These are phyloP conservation scores for Beauveria varroae DNA, from an alignment of 2,329 filamentous ascomycete genomes.

Conservation along the genomic window DNA sequence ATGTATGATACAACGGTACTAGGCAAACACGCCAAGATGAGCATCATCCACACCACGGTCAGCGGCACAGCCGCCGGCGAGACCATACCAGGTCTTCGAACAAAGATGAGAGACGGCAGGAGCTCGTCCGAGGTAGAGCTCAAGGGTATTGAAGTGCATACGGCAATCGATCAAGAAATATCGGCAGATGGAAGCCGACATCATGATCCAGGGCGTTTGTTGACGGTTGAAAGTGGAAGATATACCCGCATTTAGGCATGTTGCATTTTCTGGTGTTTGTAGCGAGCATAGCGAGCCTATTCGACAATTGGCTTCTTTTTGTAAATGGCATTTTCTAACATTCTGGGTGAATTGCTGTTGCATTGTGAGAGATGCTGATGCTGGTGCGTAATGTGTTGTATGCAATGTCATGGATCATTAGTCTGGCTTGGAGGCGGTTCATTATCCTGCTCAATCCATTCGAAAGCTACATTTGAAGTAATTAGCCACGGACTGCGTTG, in stretches of 20 bases:
- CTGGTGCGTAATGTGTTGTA: background rate
- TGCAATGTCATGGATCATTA: slow-evolving; percentile 12
- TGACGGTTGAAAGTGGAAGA: background rate
- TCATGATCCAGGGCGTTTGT: background rate
- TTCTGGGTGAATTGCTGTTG: background rate
- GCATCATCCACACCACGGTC: slow-evolving; percentile 10
- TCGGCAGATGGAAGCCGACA: background rate
- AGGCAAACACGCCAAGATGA: slow-evolving; percentile 7
- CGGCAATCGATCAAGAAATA: slow-evolving; percentile 14
- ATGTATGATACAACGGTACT: slow-evolving; percentile 9
- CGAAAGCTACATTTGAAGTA: slow-evolving; percentile 26
- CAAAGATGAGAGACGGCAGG: background rate
- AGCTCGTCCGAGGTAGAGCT: slow-evolving; percentile 15
- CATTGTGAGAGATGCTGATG: background rate
- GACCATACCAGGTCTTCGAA: background rate
- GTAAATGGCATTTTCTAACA: background rate
- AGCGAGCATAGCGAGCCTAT: slow-evolving; percentile 5
- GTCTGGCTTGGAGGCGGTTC: slow-evolving; percentile 22
- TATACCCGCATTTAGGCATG: slow-evolving; percentile 10
- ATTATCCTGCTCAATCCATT: slow-evolving; percentile 32
- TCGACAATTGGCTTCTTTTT: background rate
- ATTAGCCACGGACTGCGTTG: background rate
- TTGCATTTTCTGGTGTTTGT: slow-evolving; percentile 8
- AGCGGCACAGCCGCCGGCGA: background rate
- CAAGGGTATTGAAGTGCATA: slow-evolving; percentile 15